Conservation (phyloP, 257 asterid species). For the Jasminum sambac region DNA sequence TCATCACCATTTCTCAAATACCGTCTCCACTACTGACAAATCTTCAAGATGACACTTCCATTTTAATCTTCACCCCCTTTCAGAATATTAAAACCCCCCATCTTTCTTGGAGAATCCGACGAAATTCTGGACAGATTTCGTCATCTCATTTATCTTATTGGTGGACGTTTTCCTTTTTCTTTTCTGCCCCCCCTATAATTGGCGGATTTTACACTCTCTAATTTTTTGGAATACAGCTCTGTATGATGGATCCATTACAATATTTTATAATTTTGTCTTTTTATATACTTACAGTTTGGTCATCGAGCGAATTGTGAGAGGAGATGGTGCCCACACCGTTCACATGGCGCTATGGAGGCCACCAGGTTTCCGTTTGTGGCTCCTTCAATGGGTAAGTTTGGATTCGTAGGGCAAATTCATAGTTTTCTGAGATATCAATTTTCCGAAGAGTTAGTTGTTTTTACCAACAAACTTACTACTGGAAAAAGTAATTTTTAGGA, state of each 20-base stretch:
- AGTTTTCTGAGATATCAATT: background rate
- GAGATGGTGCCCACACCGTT: conserved; percentile 59
- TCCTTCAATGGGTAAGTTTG: conserved; percentile 60
- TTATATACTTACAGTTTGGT: background rate
- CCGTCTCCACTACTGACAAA: conserved; percentile 6
- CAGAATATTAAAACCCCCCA: background rate
- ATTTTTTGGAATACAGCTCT: conserved; percentile 29
- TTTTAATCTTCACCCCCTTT: conserved; percentile 11
- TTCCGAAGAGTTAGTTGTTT: background rate
- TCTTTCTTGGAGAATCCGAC: conserved; percentile 30
- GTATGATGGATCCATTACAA: conserved; percentile 15
- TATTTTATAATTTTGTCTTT: conserved; percentile 3
- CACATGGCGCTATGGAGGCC: conserved; percentile 75
- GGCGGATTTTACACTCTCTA: conserved; percentile 38
- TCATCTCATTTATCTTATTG: background rate
- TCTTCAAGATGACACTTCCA: conserved; percentile 19
- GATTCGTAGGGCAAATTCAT: background rate
- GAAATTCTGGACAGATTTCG: conserved; percentile 3
- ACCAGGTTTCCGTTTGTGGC: conserved; percentile 49
- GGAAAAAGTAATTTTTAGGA: background rate
- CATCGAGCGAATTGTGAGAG: conserved; percentile 24
- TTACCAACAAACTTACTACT: background rate
- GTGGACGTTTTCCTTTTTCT: background rate
- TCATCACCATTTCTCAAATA: conserved; percentile 1
- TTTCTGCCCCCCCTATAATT: conserved; percentile 7